Base-by-base conservation (phyloP, 176 grass and related monocot species). In the Avena atlantica region DNA sequence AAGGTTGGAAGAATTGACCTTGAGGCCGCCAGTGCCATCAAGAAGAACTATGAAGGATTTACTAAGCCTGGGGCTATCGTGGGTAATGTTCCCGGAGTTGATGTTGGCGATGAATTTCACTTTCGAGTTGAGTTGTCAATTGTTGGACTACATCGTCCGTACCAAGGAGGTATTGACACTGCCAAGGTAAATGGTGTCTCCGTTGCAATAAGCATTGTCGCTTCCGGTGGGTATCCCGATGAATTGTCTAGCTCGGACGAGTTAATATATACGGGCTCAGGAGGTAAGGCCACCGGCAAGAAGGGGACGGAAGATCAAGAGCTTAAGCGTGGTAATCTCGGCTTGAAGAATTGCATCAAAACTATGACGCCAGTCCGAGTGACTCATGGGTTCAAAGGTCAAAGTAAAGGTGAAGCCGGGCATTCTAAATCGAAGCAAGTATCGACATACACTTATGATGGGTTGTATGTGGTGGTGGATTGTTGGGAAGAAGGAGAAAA, bases 51-150 rank as follows among this genome's bases (percentile, higher is more conserved):
- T 16, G 45, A 60, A 44, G 60, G 48, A 58, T 94, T 80, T 81
- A 88, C 71, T 55, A 94, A 94, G 47, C 12, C n/a, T 1, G 79
- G 25, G 6, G 27, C 87, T 48, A 88, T 82, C 15, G 48, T 97
- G 15, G 94, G 94, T 27, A 82, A 74, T 78, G 73, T 97, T 81
- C 89, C 88, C 0, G 94, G 92, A 52, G 92, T 97, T 79, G 83
- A 92, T 79, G 88, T 94, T 42, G 94, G 92, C 0, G 94, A 94
- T 86, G 94, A 94, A 67, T 97, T 97, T 74, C 83, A 89, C 60
- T 97, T 84, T 60, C 86, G 92, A 79, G 90, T 94, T 42, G 92
- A 97, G 67, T 76, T 97, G 49, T 73, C 89, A 0, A 59, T 97
- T 40, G 53, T 94, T 71, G 94, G 94, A 81, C 88, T 97, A 42